These are phyloP conservation scores for Oemleria cerasiformis DNA, from an alignment of 306 rosid species.

Conservation along the genomic window DNA sequence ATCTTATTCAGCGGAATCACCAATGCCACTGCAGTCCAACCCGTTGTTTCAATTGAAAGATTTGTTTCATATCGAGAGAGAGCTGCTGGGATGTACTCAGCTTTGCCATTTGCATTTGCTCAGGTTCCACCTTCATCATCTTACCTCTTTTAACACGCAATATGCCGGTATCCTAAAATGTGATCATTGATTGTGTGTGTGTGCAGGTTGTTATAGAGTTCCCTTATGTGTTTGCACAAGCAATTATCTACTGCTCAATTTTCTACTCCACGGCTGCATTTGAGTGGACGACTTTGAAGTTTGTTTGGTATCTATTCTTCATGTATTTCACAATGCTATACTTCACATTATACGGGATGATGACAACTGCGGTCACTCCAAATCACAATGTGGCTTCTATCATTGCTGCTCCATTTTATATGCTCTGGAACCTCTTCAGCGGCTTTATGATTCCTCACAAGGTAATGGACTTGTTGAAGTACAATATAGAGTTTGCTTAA, in stretches of 20 bases:
- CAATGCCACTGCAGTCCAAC: conserved; percentile 91
- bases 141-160: neutral
- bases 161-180: conserved; percentile 16
- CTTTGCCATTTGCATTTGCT: conserved; percentile 92
- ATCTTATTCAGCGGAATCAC: conserved; percentile 85
- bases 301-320: conserved; percentile 86
- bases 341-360: conserved; percentile 98
- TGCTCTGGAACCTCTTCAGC: conserved; percentile 99
- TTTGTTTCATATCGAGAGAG: conserved; percentile 95
- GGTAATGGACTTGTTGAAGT: conserved; percentile 40
- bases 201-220: conserved; percentile 88
- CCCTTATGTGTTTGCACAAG: conserved; percentile 88
- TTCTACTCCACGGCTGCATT: conserved; percentile 88
- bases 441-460: conserved; percentile 98
- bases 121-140: conserved; percentile 53
- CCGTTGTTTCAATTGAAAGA: conserved; percentile 92
- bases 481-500: neutral
- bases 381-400: conserved; percentile 93
- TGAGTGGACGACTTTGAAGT: conserved; percentile 72
- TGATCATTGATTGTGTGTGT: conserved; percentile 21
- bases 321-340: conserved; percentile 94
- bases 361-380: conserved; percentile 97
- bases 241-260: conserved; percentile 72
- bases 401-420: conserved; percentile 92
- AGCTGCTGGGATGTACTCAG: conserved; percentile 95